Conservation (phyloP, 768 basidiomycete species). For the Leccinellum luteum region DNA sequence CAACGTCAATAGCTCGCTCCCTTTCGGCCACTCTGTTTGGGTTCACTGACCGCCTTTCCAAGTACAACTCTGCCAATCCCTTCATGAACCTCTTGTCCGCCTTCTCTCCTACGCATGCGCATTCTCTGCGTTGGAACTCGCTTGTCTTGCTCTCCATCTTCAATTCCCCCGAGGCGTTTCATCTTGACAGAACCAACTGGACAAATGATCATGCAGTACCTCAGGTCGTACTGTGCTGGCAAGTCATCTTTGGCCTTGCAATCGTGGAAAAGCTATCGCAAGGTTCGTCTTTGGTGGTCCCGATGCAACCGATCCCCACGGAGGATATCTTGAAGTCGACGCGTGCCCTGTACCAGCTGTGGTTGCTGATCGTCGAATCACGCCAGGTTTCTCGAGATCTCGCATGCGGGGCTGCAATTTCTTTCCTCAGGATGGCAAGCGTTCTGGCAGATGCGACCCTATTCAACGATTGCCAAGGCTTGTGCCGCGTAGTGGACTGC, state of each 20-base stretch:
- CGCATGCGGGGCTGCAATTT: conserved; percentile 32
- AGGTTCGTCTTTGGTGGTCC: neutral
- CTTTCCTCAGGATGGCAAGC: conserved; percentile 47
- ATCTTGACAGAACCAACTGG: neutral
- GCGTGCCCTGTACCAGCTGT: conserved; percentile 41
- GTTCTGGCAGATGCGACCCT: conserved; percentile 38
- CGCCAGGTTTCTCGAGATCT: conserved; percentile 33
- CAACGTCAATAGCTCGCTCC: conserved; percentile 11
- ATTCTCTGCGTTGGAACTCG: conserved; percentile 42
- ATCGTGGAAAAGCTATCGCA: conserved; percentile 33
- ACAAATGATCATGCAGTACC: conserved; percentile 4
- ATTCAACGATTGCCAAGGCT: conserved; percentile 35
- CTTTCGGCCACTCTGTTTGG: conserved; percentile 15
- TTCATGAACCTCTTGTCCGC: conserved; percentile 8
- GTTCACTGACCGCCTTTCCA: neutral
- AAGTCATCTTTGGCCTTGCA: conserved; percentile 40
- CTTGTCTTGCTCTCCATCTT: conserved; percentile 39
- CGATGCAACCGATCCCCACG: neutral
- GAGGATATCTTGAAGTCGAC: conserved; percentile 26
- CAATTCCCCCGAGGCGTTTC: conserved; percentile 6
- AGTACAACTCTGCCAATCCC: neutral
- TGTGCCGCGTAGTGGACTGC: conserved; percentile 30
- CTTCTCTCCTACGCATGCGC: conserved; percentile 31
- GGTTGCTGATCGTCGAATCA: conserved; percentile 29
- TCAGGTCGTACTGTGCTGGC: conserved; percentile 33